Evolutionary conservation across 148 eudicot species (phyloP).

Genomic region (Salicornia ramosissima): DNA sequence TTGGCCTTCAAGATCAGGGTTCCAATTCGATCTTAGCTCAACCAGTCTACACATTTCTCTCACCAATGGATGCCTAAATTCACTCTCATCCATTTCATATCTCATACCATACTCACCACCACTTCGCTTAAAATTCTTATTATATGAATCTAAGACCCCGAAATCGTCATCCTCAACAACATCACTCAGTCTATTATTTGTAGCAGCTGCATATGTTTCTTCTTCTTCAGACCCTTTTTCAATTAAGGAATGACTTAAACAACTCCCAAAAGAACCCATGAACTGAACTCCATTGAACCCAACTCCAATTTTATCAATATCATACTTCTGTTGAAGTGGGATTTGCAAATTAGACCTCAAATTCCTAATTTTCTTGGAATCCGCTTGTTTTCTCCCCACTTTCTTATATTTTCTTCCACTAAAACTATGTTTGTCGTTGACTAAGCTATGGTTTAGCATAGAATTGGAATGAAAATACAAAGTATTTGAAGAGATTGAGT

Average conservation of each 20-base stretch:
- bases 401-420: not conserved
- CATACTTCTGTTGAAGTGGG: not conserved
- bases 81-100: conserved; percentile 28
- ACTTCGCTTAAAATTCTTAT: conserved; percentile 12
- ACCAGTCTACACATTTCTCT: conserved; percentile 28
- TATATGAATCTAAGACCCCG: conserved; percentile 19
- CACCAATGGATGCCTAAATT: conserved; percentile 32
- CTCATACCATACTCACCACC: conserved; percentile 12
- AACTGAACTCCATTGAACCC: conserved; percentile 11
- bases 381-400: conserved; percentile 15
- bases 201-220: not conserved
- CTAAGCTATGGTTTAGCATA: not conserved
- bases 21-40: conserved; percentile 25
- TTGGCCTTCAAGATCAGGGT: conserved; percentile 25
- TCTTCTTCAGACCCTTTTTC: not conserved
- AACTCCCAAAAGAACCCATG: conserved; percentile 5
- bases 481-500: conserved; percentile 12
- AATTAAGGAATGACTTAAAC: not conserved
- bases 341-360: conserved; percentile 10
- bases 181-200: not conserved
- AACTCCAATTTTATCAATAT: conserved; percentile 6
- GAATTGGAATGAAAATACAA: conserved; percentile 1
- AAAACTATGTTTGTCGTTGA: conserved; percentile 3
- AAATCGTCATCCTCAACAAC: conserved; percentile 22
- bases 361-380: conserved; percentile 7